Evolutionary conservation across 257 asterid species (phyloP).

Genomic region (Cruciata laevipes): DNA sequence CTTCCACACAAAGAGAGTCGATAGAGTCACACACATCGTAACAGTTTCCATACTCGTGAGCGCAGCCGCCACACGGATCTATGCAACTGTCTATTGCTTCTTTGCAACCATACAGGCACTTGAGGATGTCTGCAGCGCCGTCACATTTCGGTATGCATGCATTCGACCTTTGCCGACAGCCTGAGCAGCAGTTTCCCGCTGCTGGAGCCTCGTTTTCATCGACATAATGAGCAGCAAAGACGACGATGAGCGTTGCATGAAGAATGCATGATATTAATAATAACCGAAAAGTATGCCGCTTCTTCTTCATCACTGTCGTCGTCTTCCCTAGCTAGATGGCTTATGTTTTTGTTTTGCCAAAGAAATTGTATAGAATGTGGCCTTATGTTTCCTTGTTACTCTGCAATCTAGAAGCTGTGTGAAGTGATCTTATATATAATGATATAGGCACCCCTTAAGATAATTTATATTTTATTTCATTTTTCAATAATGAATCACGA

Average conservation of each 20-base stretch:
- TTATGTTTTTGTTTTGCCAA: too few species aligned
- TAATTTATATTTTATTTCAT: too few species aligned
- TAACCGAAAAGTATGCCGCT: background rate
- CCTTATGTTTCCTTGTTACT: too few species aligned
- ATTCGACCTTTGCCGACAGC: background rate
- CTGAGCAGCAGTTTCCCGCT: background rate
- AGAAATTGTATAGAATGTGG: too few species aligned
- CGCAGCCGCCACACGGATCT: background rate
- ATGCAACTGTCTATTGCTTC: background rate
- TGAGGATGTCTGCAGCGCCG: background rate
- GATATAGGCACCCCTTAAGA: too few species aligned
- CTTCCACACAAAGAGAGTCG: background rate
- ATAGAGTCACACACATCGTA: background rate
- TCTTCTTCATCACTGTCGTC: background rate
- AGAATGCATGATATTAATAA: background rate
- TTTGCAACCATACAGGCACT: background rate
- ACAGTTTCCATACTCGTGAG: background rate
- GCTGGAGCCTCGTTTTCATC: background rate
- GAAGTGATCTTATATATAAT: too few species aligned
- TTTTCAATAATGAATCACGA: too few species aligned
- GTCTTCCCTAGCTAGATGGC: too few species aligned
- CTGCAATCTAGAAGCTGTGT: too few species aligned
- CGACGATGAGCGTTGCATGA: background rate
- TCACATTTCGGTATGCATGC: background rate
- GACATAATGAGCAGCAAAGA: background rate